These are phyloP conservation scores for Alternaria arbusti DNA, from an alignment of 2,329 filamentous ascomycete species.

Conservation along the genomic window DNA sequence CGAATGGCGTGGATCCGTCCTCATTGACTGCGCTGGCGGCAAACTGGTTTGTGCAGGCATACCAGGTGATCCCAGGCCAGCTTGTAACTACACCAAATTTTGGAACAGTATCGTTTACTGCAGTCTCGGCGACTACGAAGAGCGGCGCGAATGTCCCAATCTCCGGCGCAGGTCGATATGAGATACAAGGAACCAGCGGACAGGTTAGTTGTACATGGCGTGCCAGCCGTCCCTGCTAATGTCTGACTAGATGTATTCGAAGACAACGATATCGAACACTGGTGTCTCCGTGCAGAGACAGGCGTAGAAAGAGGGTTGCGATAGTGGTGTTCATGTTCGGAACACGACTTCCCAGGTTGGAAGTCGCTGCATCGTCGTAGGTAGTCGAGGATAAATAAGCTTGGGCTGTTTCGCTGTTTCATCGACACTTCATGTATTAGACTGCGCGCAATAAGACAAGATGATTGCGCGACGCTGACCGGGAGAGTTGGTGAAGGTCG, in stretches of 20 bases:
- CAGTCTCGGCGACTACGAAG: slow-evolving; percentile 22
- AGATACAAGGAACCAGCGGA: slow-evolving; percentile 34
- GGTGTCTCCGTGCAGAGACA: slow-evolving; percentile 20
- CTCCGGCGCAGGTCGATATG: slow-evolving; percentile 27
- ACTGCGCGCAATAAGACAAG: neutral
- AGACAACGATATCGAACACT: slow-evolving; percentile 25
- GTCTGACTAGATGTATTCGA: slow-evolving; percentile 25
- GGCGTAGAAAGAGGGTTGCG: neutral
- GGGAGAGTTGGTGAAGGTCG: neutral
- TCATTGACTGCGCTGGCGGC: slow-evolving; percentile 25
- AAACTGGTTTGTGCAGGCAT: slow-evolving; percentile 35
- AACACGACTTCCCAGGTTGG: neutral
- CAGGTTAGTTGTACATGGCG: slow-evolving; percentile 15
- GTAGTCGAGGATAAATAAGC: neutral
- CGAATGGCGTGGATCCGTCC: slow-evolving; percentile 16
- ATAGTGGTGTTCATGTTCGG: neutral
- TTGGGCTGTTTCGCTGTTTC: neutral
- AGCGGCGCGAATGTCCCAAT: slow-evolving; percentile 22
- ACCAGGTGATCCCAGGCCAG: slow-evolving; percentile 28
- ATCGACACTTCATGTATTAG: neutral
- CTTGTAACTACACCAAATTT: slow-evolving; percentile 28
- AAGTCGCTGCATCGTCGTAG: neutral
- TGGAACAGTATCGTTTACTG: slow-evolving; percentile 29
- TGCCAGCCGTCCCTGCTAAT: neutral
- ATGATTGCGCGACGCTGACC: neutral